phyloP scores from a whole-genome alignment of 2,329 filamentous ascomycete species.

The Elsinoe ampelina region DNA sequence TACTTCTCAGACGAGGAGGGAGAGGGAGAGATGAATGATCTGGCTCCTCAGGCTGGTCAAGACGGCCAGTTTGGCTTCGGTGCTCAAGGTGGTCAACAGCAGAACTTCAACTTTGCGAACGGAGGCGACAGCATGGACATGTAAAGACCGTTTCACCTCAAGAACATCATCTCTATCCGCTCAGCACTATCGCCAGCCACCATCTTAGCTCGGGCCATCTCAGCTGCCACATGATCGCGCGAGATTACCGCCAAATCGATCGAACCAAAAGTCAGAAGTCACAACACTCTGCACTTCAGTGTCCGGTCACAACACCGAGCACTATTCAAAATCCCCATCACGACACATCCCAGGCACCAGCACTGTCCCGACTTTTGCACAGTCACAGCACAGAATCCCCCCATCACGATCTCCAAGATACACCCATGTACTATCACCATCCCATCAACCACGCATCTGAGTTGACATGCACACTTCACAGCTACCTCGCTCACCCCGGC shows the following conservation, averaged over 20 bases:
- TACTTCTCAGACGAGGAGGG: slow-evolving; percentile 99
- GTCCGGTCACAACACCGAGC: neutral
- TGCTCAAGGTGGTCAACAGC: slow-evolving; percentile 54
- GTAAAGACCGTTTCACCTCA: slow-evolving; percentile 18
- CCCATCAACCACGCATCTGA: slow-evolving; percentile 2
- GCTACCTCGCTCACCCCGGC: slow-evolving; percentile 7
- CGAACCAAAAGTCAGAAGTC: neutral
- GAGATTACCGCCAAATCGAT: neutral
- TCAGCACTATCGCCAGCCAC: neutral
- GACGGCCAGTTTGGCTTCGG: slow-evolving; percentile 74
- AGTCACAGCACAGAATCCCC: slow-evolving; percentile 3
- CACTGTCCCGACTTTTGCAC: neutral
- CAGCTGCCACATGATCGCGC: neutral
- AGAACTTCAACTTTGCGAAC: slow-evolving; percentile 90
- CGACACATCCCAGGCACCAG: slow-evolving; percentile 4
- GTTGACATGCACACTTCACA: slow-evolving; percentile 4
- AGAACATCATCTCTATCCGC: neutral
- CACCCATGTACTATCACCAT: slow-evolving; percentile 11
- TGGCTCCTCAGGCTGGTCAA: slow-evolving; percentile 61
- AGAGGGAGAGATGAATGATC: slow-evolving; percentile 69
- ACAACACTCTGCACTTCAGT: neutral
- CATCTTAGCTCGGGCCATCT: neutral
- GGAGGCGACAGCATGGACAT: slow-evolving; percentile 64
- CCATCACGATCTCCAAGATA: slow-evolving; percentile 10
- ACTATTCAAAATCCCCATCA: neutral